These are phyloP conservation scores for Guillardia theta DNA, from an alignment of 78 protist genomes.

Conservation along the genomic window DNA sequence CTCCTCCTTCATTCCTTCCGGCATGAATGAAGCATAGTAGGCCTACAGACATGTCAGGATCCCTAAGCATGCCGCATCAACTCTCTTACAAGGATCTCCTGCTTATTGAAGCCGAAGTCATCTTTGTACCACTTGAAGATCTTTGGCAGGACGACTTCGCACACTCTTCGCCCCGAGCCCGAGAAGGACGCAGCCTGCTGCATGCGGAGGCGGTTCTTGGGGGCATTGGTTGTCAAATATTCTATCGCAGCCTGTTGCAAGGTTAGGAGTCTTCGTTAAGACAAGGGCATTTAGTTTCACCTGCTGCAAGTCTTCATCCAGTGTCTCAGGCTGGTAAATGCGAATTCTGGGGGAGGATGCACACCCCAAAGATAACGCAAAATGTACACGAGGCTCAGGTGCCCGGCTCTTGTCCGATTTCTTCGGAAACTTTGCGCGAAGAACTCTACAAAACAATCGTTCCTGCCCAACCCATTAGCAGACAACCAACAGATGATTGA, in stretches of 20 bases:
- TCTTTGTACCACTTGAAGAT: slow-evolving; percentile 45
- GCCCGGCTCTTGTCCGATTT: slow-evolving; percentile 28
- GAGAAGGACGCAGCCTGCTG: no score
- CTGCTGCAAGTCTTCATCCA: not conserved
- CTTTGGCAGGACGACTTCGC: not conserved
- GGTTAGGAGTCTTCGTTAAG: not conserved
- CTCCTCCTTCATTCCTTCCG: not conserved
- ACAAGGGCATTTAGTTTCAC: not conserved
- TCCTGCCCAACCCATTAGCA: not conserved
- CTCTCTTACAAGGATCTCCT: not conserved
- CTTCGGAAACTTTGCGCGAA: slow-evolving; percentile 40
- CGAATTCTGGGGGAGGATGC: slow-evolving; percentile 30
- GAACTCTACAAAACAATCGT: slow-evolving; percentile 34
- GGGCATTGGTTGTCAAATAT: not conserved
- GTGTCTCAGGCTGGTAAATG: slow-evolving; percentile 43
- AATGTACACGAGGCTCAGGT: slow-evolving; percentile 37
- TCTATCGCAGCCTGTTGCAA: slow-evolving; percentile 19
- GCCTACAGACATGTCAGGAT: not conserved
- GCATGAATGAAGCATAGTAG: slow-evolving; percentile 11
- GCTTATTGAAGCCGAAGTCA: slow-evolving; percentile 41
- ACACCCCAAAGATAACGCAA: slow-evolving; percentile 30
- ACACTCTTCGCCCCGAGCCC: not conserved
- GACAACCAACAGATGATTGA: not conserved
- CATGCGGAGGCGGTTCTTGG: slow-evolving; percentile 9
- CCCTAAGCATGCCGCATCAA: not conserved